Percentiles rank a stretch among this genome's conserved stretches.
These are phyloP conservation scores for Porphyrellus sp. DNA, from an alignment of 1,284 basidiomycete species.

Conservation along the genomic window DNA sequence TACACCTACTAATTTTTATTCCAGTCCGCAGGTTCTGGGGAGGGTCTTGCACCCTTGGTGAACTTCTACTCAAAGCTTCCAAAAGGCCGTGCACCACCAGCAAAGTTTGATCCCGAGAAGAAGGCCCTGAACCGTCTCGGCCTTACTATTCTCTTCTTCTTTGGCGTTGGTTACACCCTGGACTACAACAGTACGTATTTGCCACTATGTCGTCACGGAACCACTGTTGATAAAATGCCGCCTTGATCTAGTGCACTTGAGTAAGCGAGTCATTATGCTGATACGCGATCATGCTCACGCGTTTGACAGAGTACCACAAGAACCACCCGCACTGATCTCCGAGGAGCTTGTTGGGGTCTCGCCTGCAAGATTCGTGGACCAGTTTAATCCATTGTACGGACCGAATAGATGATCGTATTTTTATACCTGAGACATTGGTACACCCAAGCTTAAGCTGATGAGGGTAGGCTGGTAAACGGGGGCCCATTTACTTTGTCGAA, in stretches of 20 bases:
- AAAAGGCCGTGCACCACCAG: constrained; percentile 67
- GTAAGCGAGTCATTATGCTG: constrained; percentile 43
- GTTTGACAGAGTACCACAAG: constrained; percentile 76
- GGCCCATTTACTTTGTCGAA: background rate
- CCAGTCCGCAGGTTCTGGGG: constrained; percentile 75
- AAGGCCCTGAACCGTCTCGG: constrained; percentile 81
- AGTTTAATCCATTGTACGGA: constrained; percentile 23
- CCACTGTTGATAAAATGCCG: constrained; percentile 2
- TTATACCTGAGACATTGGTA: constrained; percentile 12
- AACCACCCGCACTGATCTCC: constrained; percentile 67
- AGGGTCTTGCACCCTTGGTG: constrained; percentile 80
- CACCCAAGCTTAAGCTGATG: background rate
- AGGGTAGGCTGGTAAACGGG: background rate
- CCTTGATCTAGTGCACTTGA: constrained; percentile 65
- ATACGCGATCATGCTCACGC: constrained; percentile 24
- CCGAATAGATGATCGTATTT: constrained; percentile 27
- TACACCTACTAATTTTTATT: constrained; percentile 5
- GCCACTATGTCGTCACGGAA: background rate
- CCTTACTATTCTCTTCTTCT: constrained; percentile 70
- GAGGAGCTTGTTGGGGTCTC: constrained; percentile 1
- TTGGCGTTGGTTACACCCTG: constrained; percentile 83
- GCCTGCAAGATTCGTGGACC: constrained; percentile 4
- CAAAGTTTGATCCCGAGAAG: constrained; percentile 71
- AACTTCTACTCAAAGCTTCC: constrained; percentile 94
- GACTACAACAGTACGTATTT: constrained; percentile 84